Evolutionary conservation across 306 rosid genomes (phyloP), one percentile per base, ranked within the genome.

Genomic region (Pyrus bretschneideri): DNA sequence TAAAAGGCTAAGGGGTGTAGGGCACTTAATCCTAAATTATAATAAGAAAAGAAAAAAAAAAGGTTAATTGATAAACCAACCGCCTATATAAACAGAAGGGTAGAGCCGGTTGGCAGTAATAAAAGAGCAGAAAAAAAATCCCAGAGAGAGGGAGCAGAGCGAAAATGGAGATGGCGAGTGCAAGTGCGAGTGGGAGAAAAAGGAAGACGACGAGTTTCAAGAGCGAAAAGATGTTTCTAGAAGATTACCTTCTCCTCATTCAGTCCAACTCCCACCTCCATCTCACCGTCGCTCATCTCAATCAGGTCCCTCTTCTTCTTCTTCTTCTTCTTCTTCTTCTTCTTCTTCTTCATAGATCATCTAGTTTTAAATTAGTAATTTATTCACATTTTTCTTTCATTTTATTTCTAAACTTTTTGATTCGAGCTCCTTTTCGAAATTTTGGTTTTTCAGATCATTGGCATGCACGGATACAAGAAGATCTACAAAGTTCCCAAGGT

Each of bases 401-500:
- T 55, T 4, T 13, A 14, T 6, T 45, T 51, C 8, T 13, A 2
- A 33, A 33, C 23, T 6, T 18, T 11, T 25, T 52, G 4, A 75
- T 55, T 59, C 52, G 33, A 67, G 18, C 7, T 74, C 23, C 5
- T 35, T 69, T 45, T 3, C 21, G n/a, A 10, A 49, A 18, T 29
- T 70, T 19, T 8, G 59, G 18, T n/a, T 58, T 40, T 25, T 25
- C 83, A 89, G 93, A 86, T 93, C 79, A 80, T 91, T 76, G 33
- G 62, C 30, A 85, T 91, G 86, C 96, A 91, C 81, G 97, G 96
- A 30, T 89, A 88, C 91, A 88, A 72, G 91, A 91, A 83, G 79
- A 71, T 88, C 11, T 79, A 81, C 73, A 80, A 62, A 8, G 71
- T 44, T 51, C 82, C 73, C 17, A 92, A 91, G 98, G 97, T 93